Evolutionary conservation across 306 rosid species (phyloP), one percentile per base, ranked within the genome.

Genomic region (Dicorynia guianensis): DNA sequence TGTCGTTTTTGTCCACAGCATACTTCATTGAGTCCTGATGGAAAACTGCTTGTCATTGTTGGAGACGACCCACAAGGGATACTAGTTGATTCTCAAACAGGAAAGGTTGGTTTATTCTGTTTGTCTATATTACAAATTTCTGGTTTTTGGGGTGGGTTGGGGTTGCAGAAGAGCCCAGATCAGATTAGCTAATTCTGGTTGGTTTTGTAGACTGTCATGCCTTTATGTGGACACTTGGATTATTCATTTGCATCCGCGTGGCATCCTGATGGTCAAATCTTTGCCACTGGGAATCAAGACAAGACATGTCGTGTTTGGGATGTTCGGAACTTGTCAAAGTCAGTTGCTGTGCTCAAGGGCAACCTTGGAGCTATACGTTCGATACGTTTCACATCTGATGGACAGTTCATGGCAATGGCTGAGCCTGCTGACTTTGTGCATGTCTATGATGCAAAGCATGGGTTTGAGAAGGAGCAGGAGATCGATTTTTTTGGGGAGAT

Each of bases 361-460:
- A 90, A 93, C 81, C 86, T 93, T 17, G 96, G 98, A 77, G 98
- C 98, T 55, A 87, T 90, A 66, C 89, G 96, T 18, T 90, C 95
- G 3, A 89, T 93, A 58, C 89, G 98, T 0, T 90, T 85, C 86
- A 69, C 93, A 38, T 93, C 95, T 19, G 96, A 90, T 74, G 98
- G 96, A 4, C 89, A 35, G 63, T 87, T 84, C 82, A 90, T 93
- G 98, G 92, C 89, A 65, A 93, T 83, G 88, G 96, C 96, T 2
- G 98, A 93, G 86, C 91, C 98, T 14, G 98, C 98, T 4, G 98
- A 93, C 85, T 93, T 90, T 35, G 96, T 93, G 67, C 98, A 93
- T 18, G 91, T 93, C 43, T 93, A 84, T 33, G 96, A 93, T 13
- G 93, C 81, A 78, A 90, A 87, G 61, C 80, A 76, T 39, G 94